Evolutionary conservation across 805 yeast genomes (phyloP).

Genomic region (Maudiozyma serrabonitensis): DNA sequence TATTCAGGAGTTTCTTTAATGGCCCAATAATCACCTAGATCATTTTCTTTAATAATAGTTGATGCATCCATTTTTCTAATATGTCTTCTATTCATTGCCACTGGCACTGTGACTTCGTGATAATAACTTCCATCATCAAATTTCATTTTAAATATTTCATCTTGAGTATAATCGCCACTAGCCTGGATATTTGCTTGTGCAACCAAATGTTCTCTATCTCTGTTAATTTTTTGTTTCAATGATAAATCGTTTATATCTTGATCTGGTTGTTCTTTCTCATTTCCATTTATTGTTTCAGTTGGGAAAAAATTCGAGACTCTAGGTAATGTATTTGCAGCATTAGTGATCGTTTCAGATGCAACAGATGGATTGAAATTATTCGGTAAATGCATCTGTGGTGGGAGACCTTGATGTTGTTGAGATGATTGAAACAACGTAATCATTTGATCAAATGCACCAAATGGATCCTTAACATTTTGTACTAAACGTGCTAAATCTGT

Average conservation of each 20-base stretch:
- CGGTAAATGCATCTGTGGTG: neutral
- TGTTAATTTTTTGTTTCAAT: neutral
- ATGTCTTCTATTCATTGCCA: constrained; percentile 17
- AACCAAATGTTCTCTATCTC: neutral
- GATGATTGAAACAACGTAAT: neutral
- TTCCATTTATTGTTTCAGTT: neutral
- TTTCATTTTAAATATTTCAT: constrained; percentile 18
- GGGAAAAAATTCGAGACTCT: neutral
- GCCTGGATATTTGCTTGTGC: constrained; percentile 8
- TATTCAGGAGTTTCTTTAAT: constrained; percentile 3
- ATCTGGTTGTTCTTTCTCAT: neutral
- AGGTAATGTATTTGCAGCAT: neutral
- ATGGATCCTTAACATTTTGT: constrained; percentile 22
- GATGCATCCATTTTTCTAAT: constrained; percentile 7
- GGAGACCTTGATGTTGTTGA: neutral
- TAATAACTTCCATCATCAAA: constrained; percentile 20
- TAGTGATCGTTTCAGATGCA: neutral
- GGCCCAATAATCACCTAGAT: constrained; percentile 2
- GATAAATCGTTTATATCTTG: neutral
- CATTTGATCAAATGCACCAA: constrained; percentile 15
- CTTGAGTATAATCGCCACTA: constrained; percentile 19
- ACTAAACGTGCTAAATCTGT: constrained; percentile 17
- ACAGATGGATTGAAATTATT: neutral
- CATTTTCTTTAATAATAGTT: neutral
- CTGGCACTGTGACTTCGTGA: constrained; percentile 18